These are phyloP conservation scores for Laburnicola sp. DNA, from an alignment of 2,329 filamentous ascomycete genomes.

Conservation along the genomic window DNA sequence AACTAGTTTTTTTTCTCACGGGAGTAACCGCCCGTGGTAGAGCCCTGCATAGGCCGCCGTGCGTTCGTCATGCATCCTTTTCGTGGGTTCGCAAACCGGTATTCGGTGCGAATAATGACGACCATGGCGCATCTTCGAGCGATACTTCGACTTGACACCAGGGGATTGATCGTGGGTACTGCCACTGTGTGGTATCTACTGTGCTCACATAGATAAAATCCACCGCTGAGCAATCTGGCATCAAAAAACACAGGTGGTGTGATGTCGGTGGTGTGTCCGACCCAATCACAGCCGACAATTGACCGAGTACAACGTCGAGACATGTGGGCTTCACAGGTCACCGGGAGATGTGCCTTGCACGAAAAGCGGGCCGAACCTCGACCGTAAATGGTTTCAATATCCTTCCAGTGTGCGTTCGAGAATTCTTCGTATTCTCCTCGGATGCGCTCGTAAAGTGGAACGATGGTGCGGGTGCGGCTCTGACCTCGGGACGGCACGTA, in stretches of 20 bases:
- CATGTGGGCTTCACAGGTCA: constrained; percentile 2
- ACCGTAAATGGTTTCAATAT: neutral
- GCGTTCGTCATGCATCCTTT: neutral
- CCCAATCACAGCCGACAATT: constrained; percentile 2
- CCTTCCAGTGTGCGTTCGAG: constrained; percentile 1
- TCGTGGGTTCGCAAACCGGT: neutral
- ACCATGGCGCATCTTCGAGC: neutral
- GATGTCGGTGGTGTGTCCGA: too few relatives aligned
- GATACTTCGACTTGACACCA: neutral
- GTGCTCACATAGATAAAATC: neutral
- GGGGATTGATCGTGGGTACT: too few relatives aligned
- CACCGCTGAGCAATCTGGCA: neutral
- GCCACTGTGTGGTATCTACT: neutral
- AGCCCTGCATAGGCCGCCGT: constrained; percentile 4
- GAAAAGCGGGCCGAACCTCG: constrained; percentile 4
- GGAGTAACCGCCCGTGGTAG: constrained; percentile 2
- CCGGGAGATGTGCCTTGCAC: constrained; percentile 5
- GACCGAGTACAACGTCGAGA: constrained; percentile 1
- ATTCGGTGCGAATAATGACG: neutral
- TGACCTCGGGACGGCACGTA: too few relatives aligned
- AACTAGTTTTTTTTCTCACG: constrained; percentile 4
- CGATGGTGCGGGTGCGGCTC: too few relatives aligned
- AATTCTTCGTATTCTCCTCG: too few relatives aligned
- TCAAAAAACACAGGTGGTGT: too few relatives aligned
- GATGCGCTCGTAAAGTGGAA: too few relatives aligned